phyloP scores from a whole-genome alignment of 768 basidiomycete species.

The Pleurotus platypus region DNA sequence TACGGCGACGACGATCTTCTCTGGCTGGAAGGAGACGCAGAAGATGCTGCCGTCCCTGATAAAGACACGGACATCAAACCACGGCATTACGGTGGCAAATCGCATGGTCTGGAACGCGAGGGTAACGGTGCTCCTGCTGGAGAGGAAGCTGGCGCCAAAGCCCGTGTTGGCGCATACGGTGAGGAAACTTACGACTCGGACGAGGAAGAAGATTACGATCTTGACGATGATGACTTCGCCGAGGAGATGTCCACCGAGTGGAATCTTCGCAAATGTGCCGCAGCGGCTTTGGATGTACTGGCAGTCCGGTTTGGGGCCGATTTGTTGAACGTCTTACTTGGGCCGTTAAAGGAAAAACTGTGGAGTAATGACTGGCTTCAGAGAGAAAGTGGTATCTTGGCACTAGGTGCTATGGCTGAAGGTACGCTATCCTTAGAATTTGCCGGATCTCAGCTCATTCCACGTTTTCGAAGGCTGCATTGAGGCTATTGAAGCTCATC shows the following conservation, averaged over 20 bases:
- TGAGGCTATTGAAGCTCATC: constrained; percentile 90
- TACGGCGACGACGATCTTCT: constrained; percentile 96
- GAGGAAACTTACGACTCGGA: constrained; percentile 82
- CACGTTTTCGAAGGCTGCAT: constrained; percentile 72
- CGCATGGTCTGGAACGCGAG: constrained; percentile 83
- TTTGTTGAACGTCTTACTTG: constrained; percentile 82
- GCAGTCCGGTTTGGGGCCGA: constrained; percentile 92
- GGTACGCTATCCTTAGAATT: constrained; percentile 44
- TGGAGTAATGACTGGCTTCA: constrained; percentile 94
- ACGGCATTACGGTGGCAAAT: constrained; percentile 82
- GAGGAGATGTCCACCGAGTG: constrained; percentile 98
- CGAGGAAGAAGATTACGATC: constrained; percentile 84
- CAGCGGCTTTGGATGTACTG: constrained; percentile 94
- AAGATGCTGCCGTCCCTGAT: constrained; percentile 88
- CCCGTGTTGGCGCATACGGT: constrained; percentile 63
- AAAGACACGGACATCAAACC: constrained; percentile 97
- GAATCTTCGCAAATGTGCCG: constrained; percentile 98
- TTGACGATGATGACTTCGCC: constrained; percentile 88
- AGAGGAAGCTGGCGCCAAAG: constrained; percentile 31
- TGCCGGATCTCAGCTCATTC: background rate
- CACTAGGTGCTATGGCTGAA: constrained; percentile 97
- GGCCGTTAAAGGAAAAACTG: constrained; percentile 88
- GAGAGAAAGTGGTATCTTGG: constrained; percentile 92
- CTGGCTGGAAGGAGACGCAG: constrained; percentile 89
- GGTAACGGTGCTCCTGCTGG: constrained; percentile 26